Evolutionary conservation across 805 yeast species (phyloP), one percentile per base, ranked within the genome.

Genomic region (Pichia cabralensis): DNA sequence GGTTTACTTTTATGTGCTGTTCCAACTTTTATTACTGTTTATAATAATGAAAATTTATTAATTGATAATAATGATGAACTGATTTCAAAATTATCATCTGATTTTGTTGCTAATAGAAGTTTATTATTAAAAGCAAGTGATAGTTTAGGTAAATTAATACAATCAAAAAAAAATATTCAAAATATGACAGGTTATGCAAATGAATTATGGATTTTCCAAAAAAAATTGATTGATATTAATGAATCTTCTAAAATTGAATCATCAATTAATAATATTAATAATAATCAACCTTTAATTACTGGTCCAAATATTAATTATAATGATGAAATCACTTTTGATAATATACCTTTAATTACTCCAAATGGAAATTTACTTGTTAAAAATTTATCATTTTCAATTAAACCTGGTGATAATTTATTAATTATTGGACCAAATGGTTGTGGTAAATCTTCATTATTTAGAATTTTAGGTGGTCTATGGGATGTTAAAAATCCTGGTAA

Each of bases 351-450:
- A 34, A 69, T 81, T 1, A 85, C 96, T 1, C 97, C 97, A 0
- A 77, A 80, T 4, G 80, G 84, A 36, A 88, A 82, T 28, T 67
- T 77, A 0, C 64, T 88, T 30, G 77, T 82, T 16, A 64, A 71
- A 28, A 69, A 73, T 25, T 65, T 88, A 46, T 65, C 73, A 19
- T 86, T 88, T 55, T 69, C 77, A 33, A 71, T 88, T 35, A 71
- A 78, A 42, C 80, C 74, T 22, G 96, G 96, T 23, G 78, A 86
- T 33, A 92, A 88, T 56, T 63, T 88, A 33, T 65, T 88, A 34
- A 86, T 88, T 52, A 86, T 89, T 8, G 97, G 97, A 0, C 96
- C 96, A 11, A 88, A 88, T 52, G 97, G 97, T 1, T 82, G 95
- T 43, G 97, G 97, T 19, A 88, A 88, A 59, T 86, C 96, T 0